Base-by-base conservation (phyloP, 441 rosid species). In the Metrosideros polymorpha region DNA sequence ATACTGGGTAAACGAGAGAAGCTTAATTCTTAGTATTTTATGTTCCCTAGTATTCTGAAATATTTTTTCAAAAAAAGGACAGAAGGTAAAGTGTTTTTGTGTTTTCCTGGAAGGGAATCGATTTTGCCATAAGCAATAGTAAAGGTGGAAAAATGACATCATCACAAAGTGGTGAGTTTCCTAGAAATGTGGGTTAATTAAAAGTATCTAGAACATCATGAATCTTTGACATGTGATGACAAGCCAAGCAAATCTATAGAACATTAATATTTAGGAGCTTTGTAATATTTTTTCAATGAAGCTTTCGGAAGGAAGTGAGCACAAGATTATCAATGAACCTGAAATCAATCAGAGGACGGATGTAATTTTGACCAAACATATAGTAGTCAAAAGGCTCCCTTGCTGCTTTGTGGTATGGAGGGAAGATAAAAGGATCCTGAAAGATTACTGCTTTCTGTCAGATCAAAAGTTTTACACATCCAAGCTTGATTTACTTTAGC, bases 341-440 rank as follows among this genome's bases (percentile, higher is more conserved):
- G 93, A 95, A 98, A 92, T 98, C 96, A 89, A 95, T 84, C 85
- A 98, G 89, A 82, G 98, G 98, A 51, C 98, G 94, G 66, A 98
- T 92, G 90, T 95, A 98, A 85, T 95, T 96, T 91, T 98, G 99
- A 88, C 97, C 99, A 94, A 98, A 94, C 89, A 91, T 91, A 90
- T 93, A 98, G 91, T 98, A 96, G 92, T 98, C 99, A 89, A 95
- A 95, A 83, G 99, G 99, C 90, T 95, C 95, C 87, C 98, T 91
- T 89, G 95, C 51, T 86, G 98, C 98, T 91, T 94, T 93, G 91
- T 96, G 99, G 91, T 95, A 91, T 57, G 98, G 97, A 51, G 92
- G 86, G 89, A 98, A 96, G 89, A 90, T 92, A 89, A 92, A 96
- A 85, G 96, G 95, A 53, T 94, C 97, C 99, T 98, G 98, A 86